Conservation (phyloP, 163 green algal genomes). For the Chlamydomonas reinhardtii region DNA sequence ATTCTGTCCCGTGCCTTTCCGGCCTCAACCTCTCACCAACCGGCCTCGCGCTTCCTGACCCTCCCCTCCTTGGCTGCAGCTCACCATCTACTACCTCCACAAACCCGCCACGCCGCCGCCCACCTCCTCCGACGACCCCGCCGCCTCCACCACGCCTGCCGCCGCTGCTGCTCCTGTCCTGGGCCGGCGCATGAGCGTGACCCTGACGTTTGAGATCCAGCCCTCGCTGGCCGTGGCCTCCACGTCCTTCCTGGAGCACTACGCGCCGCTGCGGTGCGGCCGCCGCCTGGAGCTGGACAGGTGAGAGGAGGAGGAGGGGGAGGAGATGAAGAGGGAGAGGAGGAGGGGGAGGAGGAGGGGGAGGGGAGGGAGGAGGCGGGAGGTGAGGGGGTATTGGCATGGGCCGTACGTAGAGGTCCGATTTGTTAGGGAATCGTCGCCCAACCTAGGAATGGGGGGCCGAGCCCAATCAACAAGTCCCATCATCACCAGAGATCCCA, state of each 20-base stretch:
- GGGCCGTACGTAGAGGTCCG: too few species aligned
- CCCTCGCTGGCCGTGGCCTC: conserved; percentile 3
- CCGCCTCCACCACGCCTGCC: background rate
- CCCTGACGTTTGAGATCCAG: conserved; percentile 22
- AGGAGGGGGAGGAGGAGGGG: too few species aligned
- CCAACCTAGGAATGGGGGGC: too few species aligned
- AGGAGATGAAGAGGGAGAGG: too few species aligned
- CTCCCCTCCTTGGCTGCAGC: background rate
- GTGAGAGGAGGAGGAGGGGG: background rate
- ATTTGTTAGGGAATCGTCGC: too few species aligned
- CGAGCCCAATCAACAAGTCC: too few species aligned
- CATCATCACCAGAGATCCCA: too few species aligned
- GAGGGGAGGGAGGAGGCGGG: too few species aligned
- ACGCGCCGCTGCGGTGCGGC: conserved; percentile 24
- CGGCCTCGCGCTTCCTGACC: background rate
- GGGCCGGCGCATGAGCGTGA: conserved; percentile 22
- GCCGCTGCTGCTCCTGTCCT: background rate
- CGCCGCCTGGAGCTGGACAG: background rate
- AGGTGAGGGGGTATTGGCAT: too few species aligned
- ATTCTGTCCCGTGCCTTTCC: too few species aligned
- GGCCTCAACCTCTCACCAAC: too few species aligned
- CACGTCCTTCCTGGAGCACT: conserved; percentile 24
- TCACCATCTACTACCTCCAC: background rate
- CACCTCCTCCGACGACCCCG: background rate
- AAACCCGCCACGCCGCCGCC: background rate